Evolutionary conservation across 176 grass and related monocot genomes (phyloP), one percentile per base, ranked within the genome.

Genomic region (Zea luxurians): DNA sequence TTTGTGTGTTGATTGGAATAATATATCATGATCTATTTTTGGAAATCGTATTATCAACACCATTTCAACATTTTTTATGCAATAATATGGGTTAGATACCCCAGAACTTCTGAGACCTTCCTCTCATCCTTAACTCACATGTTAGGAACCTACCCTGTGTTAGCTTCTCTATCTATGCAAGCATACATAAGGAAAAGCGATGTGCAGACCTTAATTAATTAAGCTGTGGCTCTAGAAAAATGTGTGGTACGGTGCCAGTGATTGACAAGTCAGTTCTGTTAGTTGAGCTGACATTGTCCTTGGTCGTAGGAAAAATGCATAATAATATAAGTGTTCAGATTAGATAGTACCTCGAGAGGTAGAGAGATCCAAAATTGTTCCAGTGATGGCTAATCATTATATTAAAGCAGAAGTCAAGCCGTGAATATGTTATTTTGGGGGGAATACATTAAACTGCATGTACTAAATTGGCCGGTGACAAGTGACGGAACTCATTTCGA

Each of bases 351-450:
- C 67, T 73, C 27, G 49, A 69, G 27, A 44, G 73, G 17, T 13
- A 60, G 35, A 78, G 48, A 46, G 16, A 41, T 0, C 8, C 9
- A 44, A 77, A 66, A 3, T 69, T 43, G 41, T 73, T 54, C 16
- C 48, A 55, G 8, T 7, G 47, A 18, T 7, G 37, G 16, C 45
- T 80, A 75, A 61, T 83, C 70, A 68, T 83, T 27, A 27, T 27
- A 27, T 27, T 61, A 38, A 43, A 37, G 53, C n/a, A 68, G 21
- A 86, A 82, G 66, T 72, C 73, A 87, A 78, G 49, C 20, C n/a
- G 57, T 68, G 50, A 11, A 7, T 69, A 37, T 50, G 49, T 55
- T 15, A 10, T 18, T 76, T 78, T 21, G 18, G 44, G 2, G 10
- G 43, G 16, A 60, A 49, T 46, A 61, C 5, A 4, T 55, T 64